These are phyloP conservation scores for Mycena capillaripes DNA, from an alignment of 768 basidiomycete species.

Conservation along the genomic window DNA sequence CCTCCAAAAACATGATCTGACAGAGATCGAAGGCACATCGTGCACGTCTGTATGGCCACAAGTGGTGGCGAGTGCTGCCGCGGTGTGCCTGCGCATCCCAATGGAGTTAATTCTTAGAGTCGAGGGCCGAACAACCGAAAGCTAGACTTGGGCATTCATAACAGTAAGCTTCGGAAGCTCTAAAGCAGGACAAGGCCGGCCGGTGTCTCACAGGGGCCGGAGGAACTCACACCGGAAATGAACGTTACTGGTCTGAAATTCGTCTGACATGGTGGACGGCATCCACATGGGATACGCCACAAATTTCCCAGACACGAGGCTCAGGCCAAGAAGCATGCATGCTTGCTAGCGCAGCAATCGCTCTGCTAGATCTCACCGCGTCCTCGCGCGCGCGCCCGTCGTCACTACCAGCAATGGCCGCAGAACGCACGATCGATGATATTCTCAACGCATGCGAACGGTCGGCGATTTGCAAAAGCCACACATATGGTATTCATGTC, in stretches of 20 bases:
- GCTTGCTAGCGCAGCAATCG: not conserved
- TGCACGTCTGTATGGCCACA: not conserved
- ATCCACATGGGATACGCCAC: no score
- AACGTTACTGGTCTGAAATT: no score
- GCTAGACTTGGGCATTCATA: not conserved
- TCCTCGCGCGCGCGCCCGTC: not conserved
- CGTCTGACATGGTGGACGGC: no score
- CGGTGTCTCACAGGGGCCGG: no score
- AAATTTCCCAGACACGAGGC: no score
- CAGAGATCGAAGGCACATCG: not conserved
- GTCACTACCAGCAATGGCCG: not conserved
- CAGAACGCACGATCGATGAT: not conserved
- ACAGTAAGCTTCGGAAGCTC: no score
- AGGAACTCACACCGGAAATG: no score
- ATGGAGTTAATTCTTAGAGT: not conserved
- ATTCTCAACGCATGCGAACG: not conserved
- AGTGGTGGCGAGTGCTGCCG: not conserved
- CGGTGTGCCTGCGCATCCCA: not conserved
- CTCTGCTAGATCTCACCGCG: not conserved
- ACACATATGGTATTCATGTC: not conserved
- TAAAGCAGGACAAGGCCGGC: no score
- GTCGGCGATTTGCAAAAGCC: not conserved
- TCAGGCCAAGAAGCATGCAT: no score
- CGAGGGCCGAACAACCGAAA: not conserved
- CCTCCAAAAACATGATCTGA: not conserved